A percentile compares a stretch with the other conserved stretches of the same genome.
These are phyloP conservation scores for Nannochloris sp. DNA, from an alignment of 139 green algal species.

Conservation along the genomic window DNA sequence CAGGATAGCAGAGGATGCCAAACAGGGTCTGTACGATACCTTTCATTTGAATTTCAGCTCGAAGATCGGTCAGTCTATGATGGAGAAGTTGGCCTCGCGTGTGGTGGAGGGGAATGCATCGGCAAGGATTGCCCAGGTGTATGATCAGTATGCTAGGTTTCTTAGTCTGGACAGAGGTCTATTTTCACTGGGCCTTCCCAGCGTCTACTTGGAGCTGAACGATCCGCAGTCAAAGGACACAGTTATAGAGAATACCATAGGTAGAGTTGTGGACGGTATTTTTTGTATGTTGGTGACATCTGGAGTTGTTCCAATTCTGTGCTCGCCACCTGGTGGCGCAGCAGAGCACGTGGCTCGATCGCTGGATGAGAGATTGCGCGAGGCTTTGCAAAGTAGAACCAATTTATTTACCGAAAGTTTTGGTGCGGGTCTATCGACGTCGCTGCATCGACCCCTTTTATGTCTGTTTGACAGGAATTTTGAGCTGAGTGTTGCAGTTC, in stretches of 20 bases:
- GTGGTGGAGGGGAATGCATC: conserved; percentile 15
- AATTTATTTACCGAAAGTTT: conserved; percentile 67
- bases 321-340: conserved; percentile 73
- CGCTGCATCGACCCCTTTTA: conserved; percentile 81
- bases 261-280: conserved; percentile 80
- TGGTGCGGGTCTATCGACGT: conserved; percentile 39
- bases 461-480: conserved; percentile 96
- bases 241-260: conserved; percentile 75
- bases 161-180: conserved; percentile 73
- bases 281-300: conserved; percentile 84
- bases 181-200: conserved; percentile 80
- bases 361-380: conserved; percentile 69
- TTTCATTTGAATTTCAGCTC: conserved; percentile 91
- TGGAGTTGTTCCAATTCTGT: conserved; percentile 88
- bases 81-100: conserved; percentile 71
- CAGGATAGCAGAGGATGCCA: conserved; percentile 62
- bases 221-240: conserved; percentile 74
- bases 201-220: conserved; percentile 83
- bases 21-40: conserved; percentile 73
- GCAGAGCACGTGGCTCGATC: conserved; percentile 84
- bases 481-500: conserved; percentile 76
- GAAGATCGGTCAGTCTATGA: conserved; percentile 46
- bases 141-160: conserved; percentile 89
- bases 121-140: conserved; percentile 58
- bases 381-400: conserved; percentile 57